A percentile compares a stretch with the other conserved stretches of the same genome.
Conservation (phyloP, 139 green algal genomes). For the Astrephomene gubernaculifera region DNA sequence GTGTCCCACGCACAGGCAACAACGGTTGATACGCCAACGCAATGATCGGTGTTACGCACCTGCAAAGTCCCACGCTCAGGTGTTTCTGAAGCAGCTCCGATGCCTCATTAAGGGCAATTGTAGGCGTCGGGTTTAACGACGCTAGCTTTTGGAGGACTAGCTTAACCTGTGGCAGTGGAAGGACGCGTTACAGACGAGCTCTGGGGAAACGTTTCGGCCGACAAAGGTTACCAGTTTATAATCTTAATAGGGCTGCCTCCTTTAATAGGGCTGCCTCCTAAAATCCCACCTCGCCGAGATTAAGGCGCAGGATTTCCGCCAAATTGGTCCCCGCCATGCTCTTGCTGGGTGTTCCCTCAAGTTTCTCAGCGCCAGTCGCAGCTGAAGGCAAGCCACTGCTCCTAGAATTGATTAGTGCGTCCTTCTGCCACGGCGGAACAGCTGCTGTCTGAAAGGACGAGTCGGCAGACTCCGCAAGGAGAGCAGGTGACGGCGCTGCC, state of each 20-base stretch:
- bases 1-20: too few relatives aligned
- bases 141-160: constrained; percentile 70
- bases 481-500: background rate
- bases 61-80: constrained; percentile 62
- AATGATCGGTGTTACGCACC: constrained; percentile 48
- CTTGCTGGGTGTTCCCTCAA: constrained; percentile 1
- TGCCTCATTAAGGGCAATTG: constrained; percentile 68
- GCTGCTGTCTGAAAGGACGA: constrained; percentile 25
- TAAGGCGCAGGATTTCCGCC: constrained; percentile 56
- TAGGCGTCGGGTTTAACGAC: constrained; percentile 61
- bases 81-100: constrained; percentile 71
- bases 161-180: constrained; percentile 59
- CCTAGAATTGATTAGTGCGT: background rate
- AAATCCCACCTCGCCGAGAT: constrained; percentile 55
- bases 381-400: constrained; percentile 8
- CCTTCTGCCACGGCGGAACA: constrained; percentile 26
- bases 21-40: too few relatives aligned
- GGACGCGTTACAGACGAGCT: background rate
- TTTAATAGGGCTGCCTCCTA: background rate
- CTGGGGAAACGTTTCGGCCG: background rate
- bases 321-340: constrained; percentile 31
- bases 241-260: background rate
- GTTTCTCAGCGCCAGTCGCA: background rate
- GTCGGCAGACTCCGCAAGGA: constrained; percentile 3
- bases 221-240: background rate